Evolutionary conservation across 495 filamentous ascomycete species (phyloP), one percentile per base, ranked within the genome.

Genomic region (Aspergillus diversus): DNA sequence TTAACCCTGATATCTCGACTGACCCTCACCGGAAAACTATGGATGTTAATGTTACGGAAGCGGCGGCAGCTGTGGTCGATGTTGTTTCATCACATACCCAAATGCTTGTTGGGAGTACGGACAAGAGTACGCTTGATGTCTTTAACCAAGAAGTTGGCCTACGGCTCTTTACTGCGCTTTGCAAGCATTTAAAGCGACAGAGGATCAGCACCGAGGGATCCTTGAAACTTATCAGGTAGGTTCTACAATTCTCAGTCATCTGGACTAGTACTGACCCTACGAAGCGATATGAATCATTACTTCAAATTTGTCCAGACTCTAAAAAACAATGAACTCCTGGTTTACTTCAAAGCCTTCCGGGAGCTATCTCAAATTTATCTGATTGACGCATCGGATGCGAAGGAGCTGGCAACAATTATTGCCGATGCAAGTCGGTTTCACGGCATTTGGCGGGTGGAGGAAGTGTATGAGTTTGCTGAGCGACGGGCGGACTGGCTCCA

Each of bases 71-170:
- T 31, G 84, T 99, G 16, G 88, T 96, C n/a, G 86, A 92, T 43
- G 85, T 97, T 16, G 90, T 98, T 4, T 85, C 87, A 21, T 88
- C 88, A 16, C 95, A 99, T 72, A 97, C 93, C 4, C 87, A 84
- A 64, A 94, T 99, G 90, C 83, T 99, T 3, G 83, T 88, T 3
- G 95, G 95, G 33, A 94, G 90, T 72, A 97, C 93, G 3, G 95
- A 99, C 71, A 98, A 98, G 77, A 93, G 89, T 69, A 93, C 97
- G 81, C 87, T 99, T 17, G 95, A 99, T 69, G 95, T 98, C 17
- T 99, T 99, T 80, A 97, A 96, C 74, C 93, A 96, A 77, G 95
- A 99, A 78, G 94, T 98, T 33, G 96, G 95, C 2, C 82, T 98
- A 43, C 89, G 96, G 16, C 84, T 98, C 16, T 98, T 98, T 75